Percentiles rank a stretch among this genome's conserved stretches.
phyloP scores from a whole-genome alignment of 2,329 filamentous ascomycete genomes.

The Monosporascus ibericus region DNA sequence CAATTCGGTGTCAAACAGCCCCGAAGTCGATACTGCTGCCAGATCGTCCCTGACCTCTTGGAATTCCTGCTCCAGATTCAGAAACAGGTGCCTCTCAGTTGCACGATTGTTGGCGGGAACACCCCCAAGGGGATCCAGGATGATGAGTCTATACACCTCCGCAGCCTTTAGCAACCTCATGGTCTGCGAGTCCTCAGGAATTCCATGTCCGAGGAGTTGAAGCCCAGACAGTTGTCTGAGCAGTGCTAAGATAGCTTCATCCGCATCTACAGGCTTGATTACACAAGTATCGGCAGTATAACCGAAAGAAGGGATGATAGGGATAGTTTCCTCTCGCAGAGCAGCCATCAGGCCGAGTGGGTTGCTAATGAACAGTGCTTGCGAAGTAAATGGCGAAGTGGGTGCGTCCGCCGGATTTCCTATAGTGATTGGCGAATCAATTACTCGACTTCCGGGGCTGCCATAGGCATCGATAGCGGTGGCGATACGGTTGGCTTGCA shows the following conservation, averaged over 20 bases:
- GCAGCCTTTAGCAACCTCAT: conserved; percentile 31
- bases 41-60: conserved; percentile 61
- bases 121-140: conserved; percentile 81
- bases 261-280: conserved; percentile 35
- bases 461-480: conserved; percentile 66
- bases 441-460: conserved; percentile 59
- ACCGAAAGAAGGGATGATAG: conserved; percentile 56
- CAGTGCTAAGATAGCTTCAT: conserved; percentile 68
- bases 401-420: conserved; percentile 15
- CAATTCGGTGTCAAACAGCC: conserved; percentile 17
- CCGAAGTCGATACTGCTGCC: conserved; percentile 13
- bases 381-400: conserved; percentile 28
- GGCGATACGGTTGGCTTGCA: conserved; percentile 69
- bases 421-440: conserved; percentile 51
- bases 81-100: conserved; percentile 70
- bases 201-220: conserved; percentile 34
- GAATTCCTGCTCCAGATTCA: conserved; percentile 92
- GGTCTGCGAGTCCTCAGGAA: conserved; percentile 31
- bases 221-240: conserved; percentile 70
- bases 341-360: conserved; percentile 57
- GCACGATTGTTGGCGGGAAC: conserved; percentile 62
- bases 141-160: conserved; percentile 72
- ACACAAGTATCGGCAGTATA: conserved; percentile 34
- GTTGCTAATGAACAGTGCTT: conserved; percentile 33
- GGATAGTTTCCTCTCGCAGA: conserved; percentile 61